Percentiles rank a stretch among this genome's conserved stretches.
Evolutionary conservation across 768 basidiomycete species (phyloP).

Genomic region (Pleurotus sapidus): DNA sequence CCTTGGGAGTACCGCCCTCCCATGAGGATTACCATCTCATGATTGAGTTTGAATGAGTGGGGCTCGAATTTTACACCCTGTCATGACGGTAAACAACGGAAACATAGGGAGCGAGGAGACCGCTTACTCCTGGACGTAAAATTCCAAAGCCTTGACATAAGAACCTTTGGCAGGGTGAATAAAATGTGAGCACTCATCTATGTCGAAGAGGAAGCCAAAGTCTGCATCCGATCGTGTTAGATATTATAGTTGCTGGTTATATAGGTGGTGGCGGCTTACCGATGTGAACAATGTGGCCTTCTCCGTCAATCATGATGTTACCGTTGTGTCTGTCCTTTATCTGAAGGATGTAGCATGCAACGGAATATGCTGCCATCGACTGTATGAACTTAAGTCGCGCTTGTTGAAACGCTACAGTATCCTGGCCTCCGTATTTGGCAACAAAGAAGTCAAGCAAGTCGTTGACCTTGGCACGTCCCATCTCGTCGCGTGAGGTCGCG

Average conservation of each 20-base stretch:
- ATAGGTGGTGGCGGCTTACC: conserved; percentile 45
- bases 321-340: conserved; percentile 99
- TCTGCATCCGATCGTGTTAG: conserved; percentile 40
- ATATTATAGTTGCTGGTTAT: no score
- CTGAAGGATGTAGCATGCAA: conserved; percentile 96
- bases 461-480: conserved; percentile 98
- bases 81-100: conserved; percentile 1
- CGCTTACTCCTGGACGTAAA: conserved; percentile 66
- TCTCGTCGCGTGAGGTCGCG: conserved; percentile 96
- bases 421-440: conserved; percentile 88
- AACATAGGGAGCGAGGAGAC: not conserved
- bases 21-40: conserved; percentile 98
- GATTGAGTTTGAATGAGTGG: conserved; percentile 95
- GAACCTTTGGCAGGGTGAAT: not conserved
- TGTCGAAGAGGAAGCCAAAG: conserved; percentile 96
- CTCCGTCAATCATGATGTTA: conserved; percentile 99
- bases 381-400: conserved; percentile 96
- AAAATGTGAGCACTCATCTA: conserved; percentile 69
- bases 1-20: conserved; percentile 93
- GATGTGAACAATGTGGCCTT: conserved; percentile 95
- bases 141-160: conserved; percentile 22
- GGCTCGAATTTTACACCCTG: conserved; percentile 99
- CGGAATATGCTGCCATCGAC: conserved; percentile 98
- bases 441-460: conserved; percentile 94
- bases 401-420: conserved; percentile 86